Base-by-base conservation (phyloP, 1,284 basidiomycete species). In the Boletus mariae region DNA sequence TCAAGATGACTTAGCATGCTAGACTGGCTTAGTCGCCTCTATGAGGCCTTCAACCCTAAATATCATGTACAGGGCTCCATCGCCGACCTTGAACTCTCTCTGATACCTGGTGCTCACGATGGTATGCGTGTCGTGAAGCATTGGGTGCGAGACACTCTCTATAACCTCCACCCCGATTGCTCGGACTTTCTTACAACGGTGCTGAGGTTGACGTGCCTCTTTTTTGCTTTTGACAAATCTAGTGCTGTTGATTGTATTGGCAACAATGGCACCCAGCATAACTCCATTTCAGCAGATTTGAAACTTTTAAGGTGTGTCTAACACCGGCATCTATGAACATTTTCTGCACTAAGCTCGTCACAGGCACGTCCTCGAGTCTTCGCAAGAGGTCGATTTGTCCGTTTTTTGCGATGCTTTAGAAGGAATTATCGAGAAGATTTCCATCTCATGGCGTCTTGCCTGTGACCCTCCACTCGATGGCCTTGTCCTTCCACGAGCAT, bases 391-490 rank as follows among this genome's bases (percentile, higher is more conserved):
- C 17, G 68, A 80, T 50, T 62, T 77, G 23, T 73, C 67, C 8
- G 66, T 75, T 1, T 59, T 82, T 1, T 80, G 79, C 51, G 73
- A 79, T 47, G 61, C 75, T 28, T 53, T 79, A 34, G 82, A 83
- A 43, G 61, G 67, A 23, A 58, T 81, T 0, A 69, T 73, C 37
- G 67, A 69, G 1, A 69, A 70, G 5, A 60, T 74, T 11, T 63
- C 75, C 6, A 47, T 82, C 0, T 61, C 73, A 3, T 61, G 59
- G 48, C 67, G 64, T 15, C 51, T 66, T 31, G 56, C 63, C 15
- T 59, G 43, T 1, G 34, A 28, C 0, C 54, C 54, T 0, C 62
- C 60, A 12, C 61, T 80, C 0, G 75, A 82, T 48, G 69, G 72
- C 11, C 57, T 78, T 13, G 74, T 74, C 2, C 68, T 83, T 28